Conservation (phyloP, 75 land plant species). For the Isoetes taiwanensis region DNA sequence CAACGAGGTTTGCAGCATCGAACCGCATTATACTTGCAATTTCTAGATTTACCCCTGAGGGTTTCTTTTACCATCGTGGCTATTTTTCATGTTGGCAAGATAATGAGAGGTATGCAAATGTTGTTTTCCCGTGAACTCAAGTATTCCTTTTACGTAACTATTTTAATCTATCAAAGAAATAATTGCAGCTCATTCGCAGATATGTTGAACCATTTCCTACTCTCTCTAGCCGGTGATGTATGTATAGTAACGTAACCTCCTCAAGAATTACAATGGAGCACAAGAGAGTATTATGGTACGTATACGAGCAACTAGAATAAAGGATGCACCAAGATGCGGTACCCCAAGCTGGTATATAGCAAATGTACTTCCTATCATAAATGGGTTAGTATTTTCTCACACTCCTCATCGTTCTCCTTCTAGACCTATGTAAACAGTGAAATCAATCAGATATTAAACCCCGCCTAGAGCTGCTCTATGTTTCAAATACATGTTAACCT, state of each 20-base stretch:
- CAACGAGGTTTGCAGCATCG: no score
- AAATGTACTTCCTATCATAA: slow-evolving; percentile 65
- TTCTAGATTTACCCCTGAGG: no score
- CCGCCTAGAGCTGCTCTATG: no score
- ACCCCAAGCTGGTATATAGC: slow-evolving; percentile 70
- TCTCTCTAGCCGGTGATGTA: slow-evolving; percentile 54
- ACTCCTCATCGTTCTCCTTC: no score
- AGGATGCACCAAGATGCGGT: slow-evolving; percentile 83
- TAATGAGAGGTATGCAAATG: slow-evolving; percentile 47
- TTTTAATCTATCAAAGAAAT: no score
- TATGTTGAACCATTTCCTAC: slow-evolving; percentile 78
- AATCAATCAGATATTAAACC: no score
- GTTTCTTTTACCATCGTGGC: no score
- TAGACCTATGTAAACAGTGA: no score
- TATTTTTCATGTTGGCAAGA: slow-evolving; percentile 94
- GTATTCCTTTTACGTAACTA: no score
- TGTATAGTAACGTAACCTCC: slow-evolving; percentile 66
- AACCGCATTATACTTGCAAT: no score
- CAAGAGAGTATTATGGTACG: slow-evolving; percentile 86
- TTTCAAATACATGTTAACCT: no score
- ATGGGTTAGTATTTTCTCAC: background rate
- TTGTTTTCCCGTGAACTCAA: no score
- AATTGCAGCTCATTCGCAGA: slow-evolving; percentile 73
- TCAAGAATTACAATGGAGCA: slow-evolving; percentile 67
- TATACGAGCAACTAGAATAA: slow-evolving; percentile 65